These are phyloP conservation scores for Fragilaria crotonensis DNA, from an alignment of 108 stramenopile species.

Conservation along the genomic window DNA sequence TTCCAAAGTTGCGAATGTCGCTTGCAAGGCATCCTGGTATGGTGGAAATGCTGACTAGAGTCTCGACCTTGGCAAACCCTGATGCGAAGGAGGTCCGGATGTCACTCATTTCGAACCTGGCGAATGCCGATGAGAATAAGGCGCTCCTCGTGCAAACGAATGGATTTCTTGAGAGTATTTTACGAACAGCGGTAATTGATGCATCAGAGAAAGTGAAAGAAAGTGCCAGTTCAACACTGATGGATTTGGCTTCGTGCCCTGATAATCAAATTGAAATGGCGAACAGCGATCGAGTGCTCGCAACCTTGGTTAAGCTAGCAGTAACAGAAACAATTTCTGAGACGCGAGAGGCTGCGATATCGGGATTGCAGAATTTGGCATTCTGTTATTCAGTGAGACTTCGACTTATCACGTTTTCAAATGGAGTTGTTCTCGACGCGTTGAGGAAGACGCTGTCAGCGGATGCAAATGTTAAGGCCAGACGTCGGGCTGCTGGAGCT, in stretches of 20 bases:
- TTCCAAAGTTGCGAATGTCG: conserved; percentile 41
- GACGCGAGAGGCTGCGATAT: conserved; percentile 72
- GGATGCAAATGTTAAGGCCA: conserved; percentile 56
- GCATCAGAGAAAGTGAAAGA: conserved; percentile 51
- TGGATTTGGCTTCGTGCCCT: conserved; percentile 70
- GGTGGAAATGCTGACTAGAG: conserved; percentile 45
- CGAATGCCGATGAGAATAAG: conserved; percentile 75
- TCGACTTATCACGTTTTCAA: conserved; percentile 50
- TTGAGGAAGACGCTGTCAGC: conserved; percentile 49
- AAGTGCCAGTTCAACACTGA: conserved; percentile 65
- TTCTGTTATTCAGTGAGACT: conserved; percentile 65
- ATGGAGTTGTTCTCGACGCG: conserved; percentile 73
- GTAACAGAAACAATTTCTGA: conserved; percentile 49
- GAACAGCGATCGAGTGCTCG: conserved; percentile 59
- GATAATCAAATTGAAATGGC: conserved; percentile 70
- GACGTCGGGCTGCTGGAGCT: conserved; percentile 71
- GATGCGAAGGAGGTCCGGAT: conserved; percentile 59
- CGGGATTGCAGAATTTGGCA: conserved; percentile 77
- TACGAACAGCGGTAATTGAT: conserved; percentile 63
- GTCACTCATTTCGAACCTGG: conserved; percentile 63
- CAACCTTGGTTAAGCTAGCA: conserved; percentile 69
- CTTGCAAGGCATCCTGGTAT: conserved; percentile 50
- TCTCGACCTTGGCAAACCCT: conserved; percentile 31
- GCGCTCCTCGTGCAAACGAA: conserved; percentile 35
- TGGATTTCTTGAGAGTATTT: conserved; percentile 44